Base-by-base conservation (phyloP, 2,329 filamentous ascomycete species). In the Akanthomyces lecanii region DNA sequence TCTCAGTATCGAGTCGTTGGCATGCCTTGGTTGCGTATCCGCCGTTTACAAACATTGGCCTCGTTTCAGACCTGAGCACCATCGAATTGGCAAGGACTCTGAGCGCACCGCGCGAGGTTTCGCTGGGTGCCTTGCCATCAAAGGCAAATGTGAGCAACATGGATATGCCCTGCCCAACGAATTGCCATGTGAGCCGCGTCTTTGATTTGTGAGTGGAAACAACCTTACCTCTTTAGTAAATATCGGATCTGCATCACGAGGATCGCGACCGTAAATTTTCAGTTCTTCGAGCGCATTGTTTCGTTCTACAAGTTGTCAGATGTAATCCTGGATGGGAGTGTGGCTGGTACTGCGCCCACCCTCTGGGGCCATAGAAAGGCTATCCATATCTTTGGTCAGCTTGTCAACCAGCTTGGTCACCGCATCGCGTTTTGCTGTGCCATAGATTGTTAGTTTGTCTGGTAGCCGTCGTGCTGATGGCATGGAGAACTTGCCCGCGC, bases 21-120 rank as follows among this genome's bases (percentile, higher is more conserved):
- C 91, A 92, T 21, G 89, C 85, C 68, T 88, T 89, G 18, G 80
- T 66, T 74, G 78, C 71, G 80, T 81, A 78, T 79, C 86, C 75
- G 79, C 83, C 69, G 38, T 69, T 64, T n/a, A 71, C 70, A 68
- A 74, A 69, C 56, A 71, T 66, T 65, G 71, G 70, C 64, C 76
- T 63, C 62, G 70, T 97, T 78, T 71, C 61, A 6, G 68, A 63
- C 63, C 72, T 73, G 74, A 83, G 80, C 72, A 85, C 88, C 70
- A 82, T 84, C 10, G 92, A 87, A 75, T 98, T 98, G 47, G 69
- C 93, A 54, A 98, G 76, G 68, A 92, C 93, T 69, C 92, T 85
- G 45, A 97, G 79, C 87, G 74, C 93, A 71, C 92, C 90, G 63
- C 88, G 86, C 2, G 89, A 89, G 1, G 88, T 86, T 10, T 82